Evolutionary conservation across 2,329 filamentous ascomycete genomes (phyloP).

Genomic region (Capronia americana): DNA sequence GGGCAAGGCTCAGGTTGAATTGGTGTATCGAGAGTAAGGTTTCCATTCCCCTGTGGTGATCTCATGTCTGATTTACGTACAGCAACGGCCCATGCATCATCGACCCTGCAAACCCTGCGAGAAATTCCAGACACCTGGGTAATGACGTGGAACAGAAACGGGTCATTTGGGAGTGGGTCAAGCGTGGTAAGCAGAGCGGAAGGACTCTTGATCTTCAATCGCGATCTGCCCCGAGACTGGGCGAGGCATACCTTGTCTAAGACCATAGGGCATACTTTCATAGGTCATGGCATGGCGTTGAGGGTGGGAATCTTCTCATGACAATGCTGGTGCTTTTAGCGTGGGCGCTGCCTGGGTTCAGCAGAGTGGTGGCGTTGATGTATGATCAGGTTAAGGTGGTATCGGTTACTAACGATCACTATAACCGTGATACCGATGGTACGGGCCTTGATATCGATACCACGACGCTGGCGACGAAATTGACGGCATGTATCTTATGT

Average conservation of each 20-base stretch:
- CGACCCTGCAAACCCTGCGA: conserved; percentile 6
- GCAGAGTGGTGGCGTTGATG: not conserved
- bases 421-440: not conserved
- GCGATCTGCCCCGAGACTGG: not conserved
- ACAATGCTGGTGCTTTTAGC: not conserved
- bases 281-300: not conserved
- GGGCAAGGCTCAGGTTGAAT: not conserved
- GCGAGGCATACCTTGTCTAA: conserved; percentile 8
- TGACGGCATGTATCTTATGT: not conserved
- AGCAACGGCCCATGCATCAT: not conserved
- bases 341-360: not conserved
- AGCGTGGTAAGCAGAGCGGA: not conserved
- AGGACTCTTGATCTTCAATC: not conserved
- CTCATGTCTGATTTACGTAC: not conserved
- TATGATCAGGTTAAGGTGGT: not conserved
- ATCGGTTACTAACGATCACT: not conserved
- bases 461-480: not conserved
- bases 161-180: conserved; percentile 11
- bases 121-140: not conserved
- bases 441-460: not conserved
- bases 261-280: not conserved
- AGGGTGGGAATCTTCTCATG: not conserved
- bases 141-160: conserved; percentile 2
- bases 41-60: not conserved
- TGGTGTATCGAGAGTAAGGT: conserved; percentile 1